These are phyloP conservation scores for Penicillium sp. DNA, from an alignment of 2,329 filamentous ascomycete genomes.

Conservation along the genomic window DNA sequence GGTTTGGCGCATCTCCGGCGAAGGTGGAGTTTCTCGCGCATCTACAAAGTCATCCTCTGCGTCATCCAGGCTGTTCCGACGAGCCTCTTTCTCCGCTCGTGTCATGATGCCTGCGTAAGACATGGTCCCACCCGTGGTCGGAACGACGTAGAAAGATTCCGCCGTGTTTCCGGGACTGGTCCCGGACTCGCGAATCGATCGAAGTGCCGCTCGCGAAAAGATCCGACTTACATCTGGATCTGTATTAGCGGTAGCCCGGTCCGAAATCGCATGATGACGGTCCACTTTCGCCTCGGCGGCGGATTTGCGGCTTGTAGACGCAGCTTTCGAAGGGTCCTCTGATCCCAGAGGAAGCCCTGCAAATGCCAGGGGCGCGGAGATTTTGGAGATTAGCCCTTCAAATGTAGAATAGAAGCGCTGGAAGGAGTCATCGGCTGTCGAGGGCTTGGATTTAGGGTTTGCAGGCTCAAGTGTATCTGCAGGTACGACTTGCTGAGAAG, in stretches of 20 bases:
- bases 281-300: constrained; percentile 39
- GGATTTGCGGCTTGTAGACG: constrained; percentile 31
- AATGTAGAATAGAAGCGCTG: constrained; percentile 90
- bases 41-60: constrained; percentile 87
- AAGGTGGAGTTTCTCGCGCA: constrained; percentile 65
- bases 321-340: constrained; percentile 37
- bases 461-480: constrained; percentile 29
- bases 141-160: constrained; percentile 90
- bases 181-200: constrained; percentile 66
- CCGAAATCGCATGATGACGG: constrained; percentile 41
- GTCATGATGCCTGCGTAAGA: constrained; percentile 88
- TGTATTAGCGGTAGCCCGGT: constrained; percentile 38
- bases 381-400: constrained; percentile 78
- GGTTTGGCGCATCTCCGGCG: constrained; percentile 47
- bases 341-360: constrained; percentile 76
- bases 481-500: constrained; percentile 33
- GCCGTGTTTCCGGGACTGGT: constrained; percentile 57
- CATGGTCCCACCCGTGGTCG: constrained; percentile 82
- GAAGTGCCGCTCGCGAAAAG: constrained; percentile 80
- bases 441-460: constrained; percentile 17
- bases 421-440: constrained; percentile 69
- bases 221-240: constrained; percentile 78
- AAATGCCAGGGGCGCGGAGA: constrained; percentile 89
- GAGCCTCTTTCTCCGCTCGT: constrained; percentile 46
- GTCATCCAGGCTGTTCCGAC: constrained; percentile 54